Base-by-base conservation (phyloP, 352 stramenopile species). In the Globisporangium paddicum region DNA sequence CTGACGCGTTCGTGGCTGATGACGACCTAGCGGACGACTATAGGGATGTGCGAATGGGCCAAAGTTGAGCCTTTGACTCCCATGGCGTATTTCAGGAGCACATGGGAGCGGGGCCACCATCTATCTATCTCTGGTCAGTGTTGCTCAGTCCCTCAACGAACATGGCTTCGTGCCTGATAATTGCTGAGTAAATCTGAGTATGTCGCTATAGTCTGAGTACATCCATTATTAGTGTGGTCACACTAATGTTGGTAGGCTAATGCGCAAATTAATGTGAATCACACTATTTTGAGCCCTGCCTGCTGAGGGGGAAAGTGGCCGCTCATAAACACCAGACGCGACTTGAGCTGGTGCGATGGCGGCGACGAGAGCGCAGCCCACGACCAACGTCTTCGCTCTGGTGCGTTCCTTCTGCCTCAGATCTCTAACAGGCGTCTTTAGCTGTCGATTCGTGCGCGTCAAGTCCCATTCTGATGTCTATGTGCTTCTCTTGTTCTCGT, bases 311-410 rank as follows among this genome's bases (percentile, higher is more conserved):
- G 34, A 38, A 38, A 38, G 34, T 16, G 34, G 34, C 34, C 8
- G 34, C 34, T 38, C 25, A 6, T 6, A 7, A 3, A 6, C 28
- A 32, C 28, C 3, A 32, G 28, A 32, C 28, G 5, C 35, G 28
- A n/a, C 28, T 21, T 32, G 19, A 7, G 41, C 23, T 35, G 34
- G 13, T 41, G 58, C 26, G 40, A 30, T 35, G 28, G 26, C 23
- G 30, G 44, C 37, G 41, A 42, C 25, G n/a, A 40, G 21, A 37
- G 40, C 35, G 34, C 58, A 23, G 18, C 58, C 48, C 37, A 44
- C 47, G 60, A 83, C 75, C 30, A 86, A 68, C 44, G 66, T 68
- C 38, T 86, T 81, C 52, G 67, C 65, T 18, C 69, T 86, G 47
- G 75, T 86, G 71, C 56, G 69, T 70, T 18, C 13, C 19, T 13